These are phyloP conservation scores for Crithidia brevicula DNA, from an alignment of 208 protist species.

Conservation along the genomic window DNA sequence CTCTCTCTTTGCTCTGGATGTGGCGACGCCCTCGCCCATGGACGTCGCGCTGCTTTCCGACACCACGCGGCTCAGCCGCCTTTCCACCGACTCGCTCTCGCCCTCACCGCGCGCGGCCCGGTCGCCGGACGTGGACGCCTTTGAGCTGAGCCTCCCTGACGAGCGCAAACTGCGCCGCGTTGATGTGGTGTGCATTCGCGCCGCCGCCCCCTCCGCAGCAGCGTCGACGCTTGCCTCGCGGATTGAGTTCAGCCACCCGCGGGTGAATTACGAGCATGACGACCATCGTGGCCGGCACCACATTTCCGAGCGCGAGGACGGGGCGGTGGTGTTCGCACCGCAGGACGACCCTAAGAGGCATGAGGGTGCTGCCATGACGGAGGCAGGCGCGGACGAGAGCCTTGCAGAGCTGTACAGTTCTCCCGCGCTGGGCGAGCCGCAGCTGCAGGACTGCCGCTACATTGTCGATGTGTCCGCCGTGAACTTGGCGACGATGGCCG, in stretches of 20 bases:
- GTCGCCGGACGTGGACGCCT: neutral
- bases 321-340: no score
- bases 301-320: no score
- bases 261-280: neutral
- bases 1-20: neutral
- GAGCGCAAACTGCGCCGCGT: neutral
- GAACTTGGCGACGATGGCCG: conserved; percentile 2
- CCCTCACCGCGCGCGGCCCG: no score
- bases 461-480: neutral
- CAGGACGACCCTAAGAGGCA: no score
- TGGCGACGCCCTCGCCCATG: neutral
- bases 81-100: neutral
- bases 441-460: neutral
- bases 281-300: neutral
- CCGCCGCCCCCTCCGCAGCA: neutral
- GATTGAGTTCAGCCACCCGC: neutral
- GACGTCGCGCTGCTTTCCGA: neutral
- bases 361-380: no score
- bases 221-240: neutral
- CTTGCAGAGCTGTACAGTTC: neutral
- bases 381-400: no score
- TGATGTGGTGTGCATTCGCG: neutral
- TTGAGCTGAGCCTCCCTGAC: neutral
- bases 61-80: neutral
- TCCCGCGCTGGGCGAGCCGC: neutral